Percentiles rank a stretch among this genome's conserved stretches.
Evolutionary conservation across 441 rosid genomes (phyloP).

Genomic region (Manihot esculenta): DNA sequence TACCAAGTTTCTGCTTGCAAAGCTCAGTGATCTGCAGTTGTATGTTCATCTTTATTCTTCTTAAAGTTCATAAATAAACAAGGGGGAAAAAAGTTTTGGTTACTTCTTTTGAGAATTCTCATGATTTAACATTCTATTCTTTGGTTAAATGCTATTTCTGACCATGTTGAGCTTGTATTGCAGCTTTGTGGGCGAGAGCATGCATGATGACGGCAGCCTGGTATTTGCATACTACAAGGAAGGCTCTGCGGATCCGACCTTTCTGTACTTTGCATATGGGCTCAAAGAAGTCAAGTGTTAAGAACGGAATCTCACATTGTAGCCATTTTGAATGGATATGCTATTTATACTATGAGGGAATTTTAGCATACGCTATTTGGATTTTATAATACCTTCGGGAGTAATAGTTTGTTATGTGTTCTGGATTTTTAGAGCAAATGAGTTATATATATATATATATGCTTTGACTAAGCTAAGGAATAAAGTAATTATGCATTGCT

Average conservation of each 20-base stretch:
- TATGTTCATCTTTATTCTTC: conserved; percentile 20
- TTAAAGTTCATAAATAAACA: neutral
- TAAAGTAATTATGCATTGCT: neutral
- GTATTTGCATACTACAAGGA: conserved; percentile 96
- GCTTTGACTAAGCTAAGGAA: neutral
- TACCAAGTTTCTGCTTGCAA: conserved; percentile 69
- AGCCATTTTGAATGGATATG: neutral
- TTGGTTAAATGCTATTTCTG: conserved; percentile 26
- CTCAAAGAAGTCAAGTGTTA: conserved; percentile 91
- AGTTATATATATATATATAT: neutral
- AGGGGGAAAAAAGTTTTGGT: too few species aligned
- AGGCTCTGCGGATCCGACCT: conserved; percentile 82
- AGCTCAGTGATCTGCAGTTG: conserved; percentile 83
- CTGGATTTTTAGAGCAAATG: neutral
- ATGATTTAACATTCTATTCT: conserved; percentile 22
- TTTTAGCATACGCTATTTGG: conserved; percentile 3
- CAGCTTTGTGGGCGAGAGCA: conserved; percentile 92
- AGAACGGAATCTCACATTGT: neutral
- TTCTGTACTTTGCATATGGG: conserved; percentile 71
- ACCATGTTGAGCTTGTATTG: neutral
- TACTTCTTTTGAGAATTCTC: neutral
- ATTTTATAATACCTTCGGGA: neutral
- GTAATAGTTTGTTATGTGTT: neutral
- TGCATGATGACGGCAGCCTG: conserved; percentile 63
- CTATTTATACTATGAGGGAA: neutral